These are phyloP conservation scores for Emergomyces orientalis DNA, from an alignment of 2,329 filamentous ascomycete species.

Conservation along the genomic window DNA sequence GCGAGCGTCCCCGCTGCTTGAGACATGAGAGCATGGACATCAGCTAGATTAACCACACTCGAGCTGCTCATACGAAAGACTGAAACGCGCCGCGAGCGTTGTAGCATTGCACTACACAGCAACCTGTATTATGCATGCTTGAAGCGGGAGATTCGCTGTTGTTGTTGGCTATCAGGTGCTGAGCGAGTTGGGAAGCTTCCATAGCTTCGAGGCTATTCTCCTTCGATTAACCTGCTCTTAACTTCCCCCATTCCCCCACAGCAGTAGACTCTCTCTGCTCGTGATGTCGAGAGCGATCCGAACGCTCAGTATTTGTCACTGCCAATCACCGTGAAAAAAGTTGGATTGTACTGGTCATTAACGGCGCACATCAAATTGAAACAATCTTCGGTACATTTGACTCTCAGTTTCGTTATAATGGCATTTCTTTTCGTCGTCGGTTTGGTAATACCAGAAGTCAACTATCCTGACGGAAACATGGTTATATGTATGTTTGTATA, in stretches of 20 bases:
- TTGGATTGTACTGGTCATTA: not conserved
- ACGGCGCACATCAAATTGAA: not conserved
- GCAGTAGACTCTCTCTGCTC: not conserved
- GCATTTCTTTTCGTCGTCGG: not conserved
- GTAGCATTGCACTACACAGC: not conserved
- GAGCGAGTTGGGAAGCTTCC: not conserved
- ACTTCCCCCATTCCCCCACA: not conserved
- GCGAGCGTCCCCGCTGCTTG: not conserved
- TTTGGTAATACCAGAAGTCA: not conserved
- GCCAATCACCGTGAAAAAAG: not conserved
- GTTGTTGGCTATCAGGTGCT: not conserved
- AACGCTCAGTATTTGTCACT: not conserved
- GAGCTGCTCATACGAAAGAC: not conserved
- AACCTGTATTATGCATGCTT: not conserved
- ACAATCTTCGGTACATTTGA: not conserved
- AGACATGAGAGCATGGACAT: not conserved
- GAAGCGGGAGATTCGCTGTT: not conserved
- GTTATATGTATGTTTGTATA: not conserved
- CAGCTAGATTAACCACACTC: not conserved
- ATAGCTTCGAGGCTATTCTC: not conserved
- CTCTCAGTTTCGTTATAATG: not conserved
- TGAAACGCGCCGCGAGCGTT: not conserved
- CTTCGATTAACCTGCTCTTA: not conserved
- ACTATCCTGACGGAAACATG: not conserved
- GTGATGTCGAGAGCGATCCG: not conserved